Conservation (phyloP, 805 yeast species). For the Maudiozyma bulderi region DNA sequence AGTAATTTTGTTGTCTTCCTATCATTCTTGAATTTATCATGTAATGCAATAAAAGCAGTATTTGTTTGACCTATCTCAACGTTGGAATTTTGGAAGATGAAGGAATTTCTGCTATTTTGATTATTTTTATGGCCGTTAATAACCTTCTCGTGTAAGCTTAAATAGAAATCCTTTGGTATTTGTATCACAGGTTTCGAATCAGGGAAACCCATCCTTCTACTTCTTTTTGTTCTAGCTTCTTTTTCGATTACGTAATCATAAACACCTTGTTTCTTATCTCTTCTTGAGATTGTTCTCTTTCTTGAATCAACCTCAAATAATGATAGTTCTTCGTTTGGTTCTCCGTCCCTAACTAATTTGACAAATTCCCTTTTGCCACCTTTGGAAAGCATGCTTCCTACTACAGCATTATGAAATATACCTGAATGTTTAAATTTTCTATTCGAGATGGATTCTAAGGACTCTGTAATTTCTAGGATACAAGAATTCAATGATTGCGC, state of each 20-base stretch:
- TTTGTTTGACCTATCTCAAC: background rate
- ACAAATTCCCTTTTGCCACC: slow-evolving; percentile 32
- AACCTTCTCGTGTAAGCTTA: slow-evolving; percentile 20
- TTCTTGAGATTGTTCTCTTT: slow-evolving; percentile 34
- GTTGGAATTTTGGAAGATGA: slow-evolving; percentile 15
- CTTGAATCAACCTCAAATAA: slow-evolving; percentile 36
- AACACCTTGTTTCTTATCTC: slow-evolving; percentile 40
- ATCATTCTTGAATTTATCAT: slow-evolving; percentile 27
- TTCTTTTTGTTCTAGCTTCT: slow-evolving; percentile 24
- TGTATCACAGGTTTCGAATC: slow-evolving; percentile 21
- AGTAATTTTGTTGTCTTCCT: slow-evolving; percentile 30
- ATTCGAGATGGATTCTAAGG: slow-evolving; percentile 33
- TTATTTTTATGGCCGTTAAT: slow-evolving; percentile 11
- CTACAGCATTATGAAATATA: slow-evolving; percentile 54
- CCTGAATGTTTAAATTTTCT: slow-evolving; percentile 49
- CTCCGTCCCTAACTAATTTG: slow-evolving; percentile 50
- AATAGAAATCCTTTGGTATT: slow-evolving; percentile 21
- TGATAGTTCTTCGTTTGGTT: slow-evolving; percentile 37
- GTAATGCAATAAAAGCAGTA: slow-evolving; percentile 24
- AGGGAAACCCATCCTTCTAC: slow-evolving; percentile 27
- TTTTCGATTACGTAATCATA: slow-evolving; percentile 29
- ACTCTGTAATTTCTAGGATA: slow-evolving; percentile 30
- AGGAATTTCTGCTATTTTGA: slow-evolving; percentile 11
- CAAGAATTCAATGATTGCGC: slow-evolving; percentile 24
- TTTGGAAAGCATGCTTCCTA: slow-evolving; percentile 34